Base-by-base conservation (phyloP, 1,139 yeast genomes). In the Zygotorulaspora mrakii region DNA sequence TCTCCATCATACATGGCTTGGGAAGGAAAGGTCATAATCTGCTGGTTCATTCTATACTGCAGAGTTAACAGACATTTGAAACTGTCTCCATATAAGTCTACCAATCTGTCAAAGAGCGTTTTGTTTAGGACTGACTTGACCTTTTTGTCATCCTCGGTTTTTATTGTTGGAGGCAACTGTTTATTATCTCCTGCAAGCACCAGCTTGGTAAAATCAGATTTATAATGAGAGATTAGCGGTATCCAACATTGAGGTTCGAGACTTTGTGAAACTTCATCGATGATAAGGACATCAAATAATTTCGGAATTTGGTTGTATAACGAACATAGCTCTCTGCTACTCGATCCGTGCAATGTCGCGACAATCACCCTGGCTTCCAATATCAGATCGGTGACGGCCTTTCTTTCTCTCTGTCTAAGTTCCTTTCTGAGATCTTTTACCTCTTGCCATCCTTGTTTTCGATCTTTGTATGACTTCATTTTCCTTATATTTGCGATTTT, bases 221-320 rank as follows among this genome's bases (percentile, higher is more conserved):
- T 57, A 26, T 75, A 67, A 52, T 82, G 86, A 35, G 73, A 74
- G 11, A 86, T 68, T n/a, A 91, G 49, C 0, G 98, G 97, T 21
- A 91, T 87, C 97, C 97, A 89, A 57, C 96, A 88, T 54, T 91
- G 95, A 1, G 97, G 95, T 56, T 91, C 96, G 42, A 89, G 64
- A 3, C 96, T 74, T 61, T 91, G 98, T 0, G 96, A 87, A 0
- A 91, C 96, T 62, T 91, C 98, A 62, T 91, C 98, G 32, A 91
- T 88, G 14, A 91, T 84, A 17, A 91, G 71, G 0, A 95, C 81
- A 53, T 86, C 88, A 55, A 91, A 87, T 12, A 80, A 56, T 4
- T 71, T 50, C 17, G 54, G 46, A 42, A 54, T 33, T 35, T 42
- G 37, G 17, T 47, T 46, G 57, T 74, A 71, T 33, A 77, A 66